Evolutionary conservation across 768 basidiomycete genomes (phyloP).

Genomic region (Tubosaeta sp.): DNA sequence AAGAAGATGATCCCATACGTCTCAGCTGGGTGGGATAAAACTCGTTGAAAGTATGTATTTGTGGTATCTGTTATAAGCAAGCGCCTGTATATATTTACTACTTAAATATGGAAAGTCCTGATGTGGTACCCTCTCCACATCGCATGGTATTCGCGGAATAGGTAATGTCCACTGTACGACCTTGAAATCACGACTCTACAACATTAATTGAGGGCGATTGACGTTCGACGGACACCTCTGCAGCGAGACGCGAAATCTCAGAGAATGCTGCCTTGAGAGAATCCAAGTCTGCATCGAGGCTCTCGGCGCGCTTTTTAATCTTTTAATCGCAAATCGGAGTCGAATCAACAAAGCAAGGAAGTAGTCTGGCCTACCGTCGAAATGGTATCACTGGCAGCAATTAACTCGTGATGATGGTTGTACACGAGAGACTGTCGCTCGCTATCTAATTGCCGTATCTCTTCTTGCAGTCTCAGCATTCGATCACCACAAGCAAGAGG

Average conservation of each 20-base stretch:
- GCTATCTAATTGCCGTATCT: slow-evolving; percentile 82
- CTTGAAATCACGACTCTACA: not conserved
- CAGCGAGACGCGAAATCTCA: slow-evolving; percentile 75
- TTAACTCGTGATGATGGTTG: slow-evolving; percentile 93
- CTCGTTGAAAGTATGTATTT: slow-evolving; percentile 6
- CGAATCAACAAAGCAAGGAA: not conserved
- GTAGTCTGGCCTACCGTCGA: slow-evolving; percentile 52
- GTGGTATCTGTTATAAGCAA: slow-evolving; percentile 8
- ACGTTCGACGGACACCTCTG: slow-evolving; percentile 57
- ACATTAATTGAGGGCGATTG: not conserved
- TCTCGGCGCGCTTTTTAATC: slow-evolving; percentile 89
- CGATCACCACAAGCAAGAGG: not conserved
- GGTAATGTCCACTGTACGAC: not conserved
- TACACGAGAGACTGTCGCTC: slow-evolving; percentile 91
- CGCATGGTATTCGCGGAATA: not conserved
- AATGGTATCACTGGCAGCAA: slow-evolving; percentile 91
- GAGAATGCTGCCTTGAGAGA: slow-evolving; percentile 76
- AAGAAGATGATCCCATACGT: slow-evolving; percentile 7
- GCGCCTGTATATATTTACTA: slow-evolving; percentile 7
- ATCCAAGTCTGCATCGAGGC: slow-evolving; percentile 80
- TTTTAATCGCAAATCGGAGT: slow-evolving; percentile 26
- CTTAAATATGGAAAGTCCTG: slow-evolving; percentile 1
- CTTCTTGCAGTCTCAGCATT: slow-evolving; percentile 35
- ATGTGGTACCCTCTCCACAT: not conserved
- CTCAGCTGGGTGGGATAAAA: not conserved